Evolutionary conservation across 352 stramenopile genomes (phyloP), one percentile per base, ranked within the genome.

Genomic region (Globisporangium alternatum): DNA sequence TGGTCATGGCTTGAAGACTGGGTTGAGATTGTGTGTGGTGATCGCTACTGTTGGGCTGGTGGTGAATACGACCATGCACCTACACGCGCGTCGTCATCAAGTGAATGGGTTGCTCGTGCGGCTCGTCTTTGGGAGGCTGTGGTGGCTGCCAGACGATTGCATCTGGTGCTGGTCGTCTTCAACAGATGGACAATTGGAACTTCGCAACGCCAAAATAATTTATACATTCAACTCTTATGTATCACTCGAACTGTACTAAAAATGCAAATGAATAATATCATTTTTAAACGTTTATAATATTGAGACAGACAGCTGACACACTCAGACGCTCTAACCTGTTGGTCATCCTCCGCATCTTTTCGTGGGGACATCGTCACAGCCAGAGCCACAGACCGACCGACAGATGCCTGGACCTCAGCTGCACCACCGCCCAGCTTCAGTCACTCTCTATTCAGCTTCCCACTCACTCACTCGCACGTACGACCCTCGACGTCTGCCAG

Each of bases 301-400:
- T 44, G 10, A 44, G 10, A 44, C 25, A 35, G n/a, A 6, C 21
- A 31, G 21, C 13, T 31, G n/a, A 60, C 48, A 55, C 37, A 55
- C 4, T 21, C 5, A n/a, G 6, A 45, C 39, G 25, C 12, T 55
- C 6, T 0, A 22, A 10, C 48, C 28, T 45, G 37, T 35, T 49
- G 37, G 54, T 37, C 54, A 47, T 51, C 54, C 54, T 60, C 35
- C 7, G 25, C 3, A 15, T 48, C 54, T 60, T 48, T 48, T 60
- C 54, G 33, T 21, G 35, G 19, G 5, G 35, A 12, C 54, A 60
- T 19, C 21, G 37, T 17, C 48, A 39, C 48, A 55, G 12, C 25
- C 28, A 30, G 6, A 55, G 22, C 25, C 13, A 5, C 48, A 55
- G 15, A 55, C 9, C 8, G 9, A 17, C 35, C 12, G 35, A 41